phyloP scores from a whole-genome alignment of 2,329 filamentous ascomycete genomes.

The Didymella exigua region DNA sequence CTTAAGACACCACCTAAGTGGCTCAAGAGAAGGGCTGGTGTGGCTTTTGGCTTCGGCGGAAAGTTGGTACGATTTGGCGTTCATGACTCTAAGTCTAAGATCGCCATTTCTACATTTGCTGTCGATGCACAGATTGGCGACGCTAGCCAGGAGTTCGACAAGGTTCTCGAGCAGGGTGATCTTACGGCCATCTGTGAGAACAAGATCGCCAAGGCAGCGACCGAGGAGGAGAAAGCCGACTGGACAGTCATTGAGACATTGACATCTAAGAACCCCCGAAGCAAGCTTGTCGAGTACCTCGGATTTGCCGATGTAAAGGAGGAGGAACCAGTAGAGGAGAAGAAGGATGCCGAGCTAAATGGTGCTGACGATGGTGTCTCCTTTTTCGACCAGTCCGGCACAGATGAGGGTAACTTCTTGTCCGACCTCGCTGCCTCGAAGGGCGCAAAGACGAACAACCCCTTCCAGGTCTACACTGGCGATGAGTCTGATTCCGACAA shows the following conservation, averaged over 20 bases:
- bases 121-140: conserved; percentile 84
- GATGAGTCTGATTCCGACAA: conserved; percentile 85
- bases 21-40: conserved; percentile 83
- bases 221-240: conserved; percentile 91
- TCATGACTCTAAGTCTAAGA: conserved; percentile 73
- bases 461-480: conserved; percentile 86
- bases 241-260: conserved; percentile 94
- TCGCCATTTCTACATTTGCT: conserved; percentile 85
- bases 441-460: conserved; percentile 89
- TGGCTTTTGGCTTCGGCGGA: conserved; percentile 93
- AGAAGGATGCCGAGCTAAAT: conserved; percentile 53
- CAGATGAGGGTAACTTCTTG: conserved; percentile 79
- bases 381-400: conserved; percentile 78
- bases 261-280: conserved; percentile 81
- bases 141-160: conserved; percentile 85
- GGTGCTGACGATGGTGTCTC: conserved; percentile 56
- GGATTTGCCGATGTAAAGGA: conserved; percentile 73
- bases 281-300: conserved; percentile 84
- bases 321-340: conserved; percentile 36
- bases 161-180: conserved; percentile 77
- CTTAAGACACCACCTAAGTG: conserved; percentile 85
- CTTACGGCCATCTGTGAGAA: conserved; percentile 78
- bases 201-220: conserved; percentile 74
- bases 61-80: conserved; percentile 80
- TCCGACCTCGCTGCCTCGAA: conserved; percentile 85